A percentile compares a stretch with the other conserved stretches of the same genome.
Evolutionary conservation across 306 rosid species (phyloP).

Genomic region (Castanea crenata): DNA sequence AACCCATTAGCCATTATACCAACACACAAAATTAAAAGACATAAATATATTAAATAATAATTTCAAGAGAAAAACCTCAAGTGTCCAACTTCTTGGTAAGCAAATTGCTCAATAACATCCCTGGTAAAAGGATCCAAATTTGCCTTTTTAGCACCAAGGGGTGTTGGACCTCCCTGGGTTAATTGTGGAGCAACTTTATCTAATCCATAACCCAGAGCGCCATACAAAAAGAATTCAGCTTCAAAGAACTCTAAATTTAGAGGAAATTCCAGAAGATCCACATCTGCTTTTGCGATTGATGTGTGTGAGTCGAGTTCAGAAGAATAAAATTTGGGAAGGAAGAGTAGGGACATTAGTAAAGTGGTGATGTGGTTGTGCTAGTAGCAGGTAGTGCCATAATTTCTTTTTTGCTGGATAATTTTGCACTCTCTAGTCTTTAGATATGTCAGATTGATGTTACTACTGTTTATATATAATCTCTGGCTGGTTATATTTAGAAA

Average conservation of each 20-base stretch:
- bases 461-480: not conserved
- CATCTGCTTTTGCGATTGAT: conserved; percentile 15
- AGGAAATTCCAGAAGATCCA: conserved; percentile 55
- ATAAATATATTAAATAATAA: too few species aligned
- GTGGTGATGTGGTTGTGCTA: conserved; percentile 2
- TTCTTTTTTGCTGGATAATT: not conserved
- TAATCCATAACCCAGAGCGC: conserved; percentile 56
- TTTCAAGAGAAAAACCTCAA: conserved; percentile 39
- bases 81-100: conserved; percentile 69
- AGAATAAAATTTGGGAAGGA: conserved; percentile 17
- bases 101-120: conserved; percentile 56
- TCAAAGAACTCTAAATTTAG: conserved; percentile 68
- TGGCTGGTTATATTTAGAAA: not conserved
- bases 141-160: conserved; percentile 58
- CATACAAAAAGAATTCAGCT: conserved; percentile 67
- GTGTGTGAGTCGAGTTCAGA: not conserved
- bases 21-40: not conserved
- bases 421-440: too few species aligned
- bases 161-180: conserved; percentile 51
- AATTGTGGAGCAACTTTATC: conserved; percentile 48
- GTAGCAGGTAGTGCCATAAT: conserved; percentile 10
- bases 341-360: conserved; percentile 8
- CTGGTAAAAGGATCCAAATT: conserved; percentile 19
- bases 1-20: too few species aligned
- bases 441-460: not conserved